phyloP scores from a whole-genome alignment of 2,329 filamentous ascomycete genomes.

The Penicillium sp. region DNA sequence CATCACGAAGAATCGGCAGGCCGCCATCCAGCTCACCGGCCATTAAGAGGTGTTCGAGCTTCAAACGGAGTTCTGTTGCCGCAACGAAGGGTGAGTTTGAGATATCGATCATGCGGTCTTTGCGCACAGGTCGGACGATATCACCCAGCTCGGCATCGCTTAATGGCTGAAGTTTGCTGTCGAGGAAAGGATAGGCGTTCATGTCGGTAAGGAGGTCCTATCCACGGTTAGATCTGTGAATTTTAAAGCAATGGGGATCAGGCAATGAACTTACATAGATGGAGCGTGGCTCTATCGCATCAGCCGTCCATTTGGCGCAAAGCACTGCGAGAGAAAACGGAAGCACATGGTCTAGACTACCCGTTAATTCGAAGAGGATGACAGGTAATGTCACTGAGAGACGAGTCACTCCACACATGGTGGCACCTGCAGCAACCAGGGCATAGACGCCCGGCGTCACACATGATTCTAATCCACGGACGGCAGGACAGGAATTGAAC shows the following conservation, averaged over 20 bases:
- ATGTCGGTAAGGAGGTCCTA: slow-evolving; percentile 90
- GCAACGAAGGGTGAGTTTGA: slow-evolving; percentile 76
- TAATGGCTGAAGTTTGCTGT: slow-evolving; percentile 89
- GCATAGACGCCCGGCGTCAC: slow-evolving; percentile 97
- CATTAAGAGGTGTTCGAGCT: slow-evolving; percentile 77
- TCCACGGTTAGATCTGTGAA: slow-evolving; percentile 14
- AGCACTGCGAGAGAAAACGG: slow-evolving; percentile 91
- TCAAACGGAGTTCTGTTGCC: slow-evolving; percentile 72
- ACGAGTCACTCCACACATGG: slow-evolving; percentile 96
- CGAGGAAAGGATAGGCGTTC: slow-evolving; percentile 97
- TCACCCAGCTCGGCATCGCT: slow-evolving; percentile 88
- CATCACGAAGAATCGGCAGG: slow-evolving; percentile 78
- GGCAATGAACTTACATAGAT: slow-evolving; percentile 69
- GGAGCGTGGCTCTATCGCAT: slow-evolving; percentile 88
- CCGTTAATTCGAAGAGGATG: slow-evolving; percentile 93
- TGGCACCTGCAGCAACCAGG: slow-evolving; percentile 88
- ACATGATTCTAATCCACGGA: slow-evolving; percentile 71
- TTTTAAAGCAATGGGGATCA: neutral
- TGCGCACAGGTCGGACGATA: slow-evolving; percentile 74
- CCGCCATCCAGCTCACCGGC: slow-evolving; percentile 91
- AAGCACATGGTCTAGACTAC: slow-evolving; percentile 89
- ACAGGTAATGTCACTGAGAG: slow-evolving; percentile 91
- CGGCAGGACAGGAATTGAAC: slow-evolving; percentile 71
- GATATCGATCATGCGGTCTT: slow-evolving; percentile 83
- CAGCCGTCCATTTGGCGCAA: slow-evolving; percentile 97